These are phyloP conservation scores for Boletus reticuloceps DNA, from an alignment of 768 basidiomycete genomes.

Conservation along the genomic window DNA sequence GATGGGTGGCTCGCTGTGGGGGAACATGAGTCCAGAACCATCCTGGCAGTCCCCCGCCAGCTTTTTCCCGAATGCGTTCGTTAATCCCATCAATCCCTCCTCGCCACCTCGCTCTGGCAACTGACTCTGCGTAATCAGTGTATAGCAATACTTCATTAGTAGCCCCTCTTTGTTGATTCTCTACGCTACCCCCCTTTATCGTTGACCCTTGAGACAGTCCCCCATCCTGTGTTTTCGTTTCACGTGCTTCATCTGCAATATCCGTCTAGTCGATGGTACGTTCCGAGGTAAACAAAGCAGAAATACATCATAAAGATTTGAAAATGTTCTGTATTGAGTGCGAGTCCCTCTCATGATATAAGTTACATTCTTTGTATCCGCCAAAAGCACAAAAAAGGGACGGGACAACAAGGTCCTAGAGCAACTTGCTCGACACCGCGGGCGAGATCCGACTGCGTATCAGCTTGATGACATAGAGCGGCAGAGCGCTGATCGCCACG, in stretches of 20 bases:
- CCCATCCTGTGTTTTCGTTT: neutral
- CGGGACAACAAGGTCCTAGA: constrained; percentile 32
- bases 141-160: constrained; percentile 19
- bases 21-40: constrained; percentile 35
- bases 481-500: constrained; percentile 90
- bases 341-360: neutral
- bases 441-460: constrained; percentile 86
- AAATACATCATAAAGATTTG: constrained; percentile 40
- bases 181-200: neutral
- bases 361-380: neutral
- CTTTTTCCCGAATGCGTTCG: constrained; percentile 49
- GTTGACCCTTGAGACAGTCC: constrained; percentile 14
- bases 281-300: constrained; percentile 28
- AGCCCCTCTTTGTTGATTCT: neutral
- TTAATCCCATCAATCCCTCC: constrained; percentile 47
- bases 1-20: constrained; percentile 41
- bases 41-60: constrained; percentile 51
- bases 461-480: constrained; percentile 87
- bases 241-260: constrained; percentile 30
- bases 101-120: constrained; percentile 42
- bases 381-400: too few relatives aligned
- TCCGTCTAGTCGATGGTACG: constrained; percentile 14
- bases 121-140: constrained; percentile 25
- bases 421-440: constrained; percentile 88
- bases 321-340: constrained; percentile 15